Evolutionary conservation across 2,329 filamentous ascomycete genomes (phyloP).

Genomic region (Fusarium tjaetaba): DNA sequence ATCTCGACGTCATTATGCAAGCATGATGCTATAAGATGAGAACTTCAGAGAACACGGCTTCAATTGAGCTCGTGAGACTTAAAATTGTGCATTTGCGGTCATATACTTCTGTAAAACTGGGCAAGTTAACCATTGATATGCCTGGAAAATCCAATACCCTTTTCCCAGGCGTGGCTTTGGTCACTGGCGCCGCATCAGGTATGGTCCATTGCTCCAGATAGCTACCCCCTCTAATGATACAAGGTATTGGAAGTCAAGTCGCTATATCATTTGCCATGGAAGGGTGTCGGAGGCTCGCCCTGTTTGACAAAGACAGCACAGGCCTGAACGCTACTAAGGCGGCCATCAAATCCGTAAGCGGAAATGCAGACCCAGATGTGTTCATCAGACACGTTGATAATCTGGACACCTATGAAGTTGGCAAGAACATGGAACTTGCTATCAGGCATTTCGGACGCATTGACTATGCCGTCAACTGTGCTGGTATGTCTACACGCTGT

Average conservation of each 20-base stretch:
- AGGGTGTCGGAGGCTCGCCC: conserved; percentile 54
- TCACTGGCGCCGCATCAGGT: conserved; percentile 49
- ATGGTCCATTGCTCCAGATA: background rate
- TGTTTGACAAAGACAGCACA: conserved; percentile 51
- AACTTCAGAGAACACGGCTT: background rate
- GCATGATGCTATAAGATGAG: background rate
- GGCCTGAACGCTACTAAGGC: conserved; percentile 47
- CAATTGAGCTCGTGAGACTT: background rate
- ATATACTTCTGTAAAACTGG: background rate
- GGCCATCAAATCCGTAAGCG: background rate
- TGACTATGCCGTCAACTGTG: conserved; percentile 59
- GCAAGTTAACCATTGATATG: background rate
- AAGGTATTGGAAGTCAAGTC: conserved; percentile 36
- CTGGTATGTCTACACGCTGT: conserved; percentile 42
- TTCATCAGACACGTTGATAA: conserved; percentile 49
- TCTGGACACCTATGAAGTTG: conserved; percentile 48
- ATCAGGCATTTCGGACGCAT: conserved; percentile 52
- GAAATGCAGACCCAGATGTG: conserved; percentile 15
- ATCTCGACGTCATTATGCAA: conserved; percentile 18
- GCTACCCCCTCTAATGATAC: background rate
- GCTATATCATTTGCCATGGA: conserved; percentile 56
- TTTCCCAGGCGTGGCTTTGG: conserved; percentile 46
- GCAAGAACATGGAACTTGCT: conserved; percentile 46
- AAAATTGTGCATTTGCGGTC: too few relatives aligned
- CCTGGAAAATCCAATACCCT: conserved; percentile 18